Percentiles rank a stretch among this genome's conserved stretches.
phyloP scores from a whole-genome alignment of 75 land plant genomes.

The Ceratopteris richardii region DNA sequence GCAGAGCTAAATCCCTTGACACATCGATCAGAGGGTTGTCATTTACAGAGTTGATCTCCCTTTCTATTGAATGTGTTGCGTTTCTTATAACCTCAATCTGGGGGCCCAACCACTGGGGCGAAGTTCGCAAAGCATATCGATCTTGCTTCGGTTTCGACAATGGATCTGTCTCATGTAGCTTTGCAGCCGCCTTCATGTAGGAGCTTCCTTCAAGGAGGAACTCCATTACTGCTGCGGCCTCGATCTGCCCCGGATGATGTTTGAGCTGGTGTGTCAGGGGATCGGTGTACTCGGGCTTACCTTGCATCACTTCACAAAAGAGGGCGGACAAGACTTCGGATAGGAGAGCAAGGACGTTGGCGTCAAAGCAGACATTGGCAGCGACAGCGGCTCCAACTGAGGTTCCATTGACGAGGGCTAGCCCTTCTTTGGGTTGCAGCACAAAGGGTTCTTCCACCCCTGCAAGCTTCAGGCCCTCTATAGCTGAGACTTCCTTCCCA shows the following conservation, averaged over 20 bases:
- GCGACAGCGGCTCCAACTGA: constrained; percentile 59
- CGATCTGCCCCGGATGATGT: constrained; percentile 15
- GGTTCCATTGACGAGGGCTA: constrained; percentile 66
- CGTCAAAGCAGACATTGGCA: constrained; percentile 42
- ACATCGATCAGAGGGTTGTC: constrained; percentile 27
- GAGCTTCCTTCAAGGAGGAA: constrained; percentile 12
- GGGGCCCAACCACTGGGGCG: constrained; percentile 24
- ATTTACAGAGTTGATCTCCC: constrained; percentile 24
- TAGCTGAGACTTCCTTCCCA: constrained; percentile 35
- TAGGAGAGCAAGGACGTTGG: constrained; percentile 38
- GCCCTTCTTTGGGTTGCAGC: constrained; percentile 53
- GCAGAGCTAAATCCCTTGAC: constrained; percentile 24
- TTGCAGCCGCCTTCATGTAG: constrained; percentile 16
- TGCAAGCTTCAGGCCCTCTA: constrained; percentile 51
- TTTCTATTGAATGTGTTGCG: constrained; percentile 13
- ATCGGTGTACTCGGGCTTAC: constrained; percentile 45
- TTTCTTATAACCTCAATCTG: constrained; percentile 18
- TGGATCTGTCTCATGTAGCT: constrained; percentile 18
- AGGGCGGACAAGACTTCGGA: constrained; percentile 53
- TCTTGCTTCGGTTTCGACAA: constrained; percentile 21
- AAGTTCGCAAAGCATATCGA: constrained; percentile 17
- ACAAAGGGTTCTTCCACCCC: constrained; percentile 57
- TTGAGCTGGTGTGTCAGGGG: constrained; percentile 48
- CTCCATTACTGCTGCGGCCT: constrained; percentile 17
- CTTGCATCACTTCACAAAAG: constrained; percentile 60